Base-by-base conservation (phyloP, 805 yeast genomes). In the Tetrapisispora iriomotensis region DNA sequence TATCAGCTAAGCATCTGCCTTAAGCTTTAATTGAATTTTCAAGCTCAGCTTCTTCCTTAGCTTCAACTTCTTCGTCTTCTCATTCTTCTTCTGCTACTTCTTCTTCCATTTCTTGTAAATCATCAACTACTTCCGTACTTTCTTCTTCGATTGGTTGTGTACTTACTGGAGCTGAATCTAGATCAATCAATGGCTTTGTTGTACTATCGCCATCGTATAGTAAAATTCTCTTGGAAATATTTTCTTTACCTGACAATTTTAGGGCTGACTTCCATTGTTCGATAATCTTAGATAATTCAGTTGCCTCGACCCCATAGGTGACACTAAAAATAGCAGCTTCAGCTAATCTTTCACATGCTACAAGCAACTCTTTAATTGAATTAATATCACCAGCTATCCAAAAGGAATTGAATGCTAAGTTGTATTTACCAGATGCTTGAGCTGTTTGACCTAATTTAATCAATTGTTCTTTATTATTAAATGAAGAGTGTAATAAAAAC, bases 381-480 rank as follows among this genome's bases (percentile, higher is more conserved):
- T 66, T 63, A 28, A 76, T 67, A 55, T 86, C 82, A 29, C 94
- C 90, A 24, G 80, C 74, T 39, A 78, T 67, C 97, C 97, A 92
- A 60, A 78, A 77, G 10, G 95, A 82, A 56, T 84, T 86, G 68
- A 87, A 92, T 20, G 97, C 95, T 42, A 88, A 68, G 60, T 92
- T 92, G 62, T 77, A 84, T 58, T 81, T 81, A 36, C 96, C 96
- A 33, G 67, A 71, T n/a, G 59, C 65, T 49, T 72, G 77, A 36
- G 95, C 88, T 34, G 65, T 62, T 40, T 68, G 67, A 6, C 92
- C 95, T 28, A 90, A 70, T 40, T 67, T 65, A 17, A 65, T 58
- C 45, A 92, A 72, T 29, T 76, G 81, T 8, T 61, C 64, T 49
- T 67, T 68, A 60, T 85, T 71, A 56, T 85, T 88, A 36, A 88